Evolutionary conservation across 805 yeast species (phyloP).

Genomic region (Spathaspora boniae): DNA sequence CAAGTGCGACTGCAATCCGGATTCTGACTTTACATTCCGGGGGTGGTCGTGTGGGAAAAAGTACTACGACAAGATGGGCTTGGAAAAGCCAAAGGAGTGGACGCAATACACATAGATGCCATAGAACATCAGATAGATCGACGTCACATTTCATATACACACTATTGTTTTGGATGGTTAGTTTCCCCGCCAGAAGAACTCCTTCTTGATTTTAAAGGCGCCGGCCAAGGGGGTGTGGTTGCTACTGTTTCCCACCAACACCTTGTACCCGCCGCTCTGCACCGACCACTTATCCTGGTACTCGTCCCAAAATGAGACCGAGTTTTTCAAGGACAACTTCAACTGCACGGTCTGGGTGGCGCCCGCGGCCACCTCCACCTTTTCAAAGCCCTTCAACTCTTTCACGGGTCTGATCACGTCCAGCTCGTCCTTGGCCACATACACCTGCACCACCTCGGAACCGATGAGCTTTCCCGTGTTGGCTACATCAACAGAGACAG

Average conservation of each 20-base stretch:
- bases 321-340: conserved; percentile 20
- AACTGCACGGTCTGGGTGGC: conserved; percentile 13
- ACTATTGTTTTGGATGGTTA: conserved; percentile 1
- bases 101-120: conserved; percentile 14
- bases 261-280: conserved; percentile 23
- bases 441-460: conserved; percentile 27
- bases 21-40: conserved; percentile 67
- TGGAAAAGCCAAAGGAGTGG: conserved; percentile 32
- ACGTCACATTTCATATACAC: background rate
- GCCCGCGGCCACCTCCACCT: conserved; percentile 20
- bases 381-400: conserved; percentile 29
- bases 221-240: conserved; percentile 15
- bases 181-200: conserved; percentile 12
- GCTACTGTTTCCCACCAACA: conserved; percentile 22
- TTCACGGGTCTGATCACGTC: conserved; percentile 22
- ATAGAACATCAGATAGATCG: background rate
- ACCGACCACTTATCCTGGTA: conserved; percentile 24
- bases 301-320: conserved; percentile 28
- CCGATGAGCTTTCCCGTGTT: conserved; percentile 25
- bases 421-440: conserved; percentile 17
- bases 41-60: conserved; percentile 31
- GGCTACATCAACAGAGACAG: conserved; percentile 16
- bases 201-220: conserved; percentile 12
- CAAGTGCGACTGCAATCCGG: conserved; percentile 71
- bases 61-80: conserved; percentile 28